Percentiles rank a stretch among this genome's conserved stretches.
These are phyloP conservation scores for Fagopyrum esculentum DNA, from an alignment of 148 eudicot species.

Conservation along the genomic window DNA sequence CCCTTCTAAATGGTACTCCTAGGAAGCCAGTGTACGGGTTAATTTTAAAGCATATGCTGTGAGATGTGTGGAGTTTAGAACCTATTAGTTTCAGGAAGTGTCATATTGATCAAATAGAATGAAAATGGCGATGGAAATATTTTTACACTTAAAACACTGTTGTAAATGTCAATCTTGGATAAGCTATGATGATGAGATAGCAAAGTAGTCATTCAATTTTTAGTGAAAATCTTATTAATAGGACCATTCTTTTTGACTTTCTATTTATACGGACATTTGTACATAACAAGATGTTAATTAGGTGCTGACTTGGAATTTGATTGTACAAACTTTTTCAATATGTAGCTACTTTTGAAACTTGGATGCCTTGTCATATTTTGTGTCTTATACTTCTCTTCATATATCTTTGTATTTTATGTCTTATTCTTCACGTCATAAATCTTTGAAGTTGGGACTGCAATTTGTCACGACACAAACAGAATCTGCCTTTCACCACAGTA, in stretches of 20 bases:
- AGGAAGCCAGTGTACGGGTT: not conserved
- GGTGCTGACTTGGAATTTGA: too few relatives aligned
- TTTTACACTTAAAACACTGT: not conserved
- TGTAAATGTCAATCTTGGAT: not conserved
- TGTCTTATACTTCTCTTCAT: not conserved
- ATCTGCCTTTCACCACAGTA: slow-evolving; percentile 7
- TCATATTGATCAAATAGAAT: not conserved
- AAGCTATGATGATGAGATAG: not conserved
- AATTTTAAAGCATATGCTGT: not conserved
- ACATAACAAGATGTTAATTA: not conserved
- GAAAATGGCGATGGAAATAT: not conserved
- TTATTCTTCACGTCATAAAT: too few relatives aligned
- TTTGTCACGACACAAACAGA: not conserved
- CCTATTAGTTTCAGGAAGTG: not conserved
- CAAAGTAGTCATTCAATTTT: not conserved
- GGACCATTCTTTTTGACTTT: not conserved
- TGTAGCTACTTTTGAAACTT: not conserved
- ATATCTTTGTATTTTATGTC: not conserved
- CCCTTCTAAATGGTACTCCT: not conserved
- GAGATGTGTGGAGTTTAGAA: not conserved
- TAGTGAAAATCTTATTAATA: not conserved
- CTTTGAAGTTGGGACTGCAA: not conserved
- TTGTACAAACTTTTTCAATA: not conserved
- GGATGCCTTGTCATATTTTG: not conserved
- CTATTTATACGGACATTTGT: not conserved